Percentiles rank a stretch among this genome's conserved stretches.
Evolutionary conservation across 345 rosid genomes (phyloP).

Genomic region (Triadica sebifera): DNA sequence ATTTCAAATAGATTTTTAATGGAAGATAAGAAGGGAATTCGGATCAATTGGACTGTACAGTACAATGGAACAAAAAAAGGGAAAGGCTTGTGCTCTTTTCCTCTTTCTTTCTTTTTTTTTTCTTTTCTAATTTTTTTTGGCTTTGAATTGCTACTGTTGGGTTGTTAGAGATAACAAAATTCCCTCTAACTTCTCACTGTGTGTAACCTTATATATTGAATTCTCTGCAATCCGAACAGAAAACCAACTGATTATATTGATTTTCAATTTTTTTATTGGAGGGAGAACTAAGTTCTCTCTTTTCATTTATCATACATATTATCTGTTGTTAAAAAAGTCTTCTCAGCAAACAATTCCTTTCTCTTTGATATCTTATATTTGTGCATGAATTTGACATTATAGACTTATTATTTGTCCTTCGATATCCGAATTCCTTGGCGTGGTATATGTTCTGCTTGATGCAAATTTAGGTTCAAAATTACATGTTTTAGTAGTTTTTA

Average conservation of each 20-base stretch:
- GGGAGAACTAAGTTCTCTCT: slow-evolving; percentile 37
- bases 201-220: slow-evolving; percentile 28
- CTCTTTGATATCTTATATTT: neutral
- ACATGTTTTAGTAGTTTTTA: neutral
- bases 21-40: slow-evolving; percentile 29
- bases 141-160: slow-evolving; percentile 20
- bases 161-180: slow-evolving; percentile 39
- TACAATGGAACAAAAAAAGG: slow-evolving; percentile 22
- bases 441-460: too few species aligned
- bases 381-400: slow-evolving; percentile 6
- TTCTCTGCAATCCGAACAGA: slow-evolving; percentile 24
- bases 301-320: neutral
- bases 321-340: too few species aligned
- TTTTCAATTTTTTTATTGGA: slow-evolving; percentile 13
- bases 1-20: slow-evolving; percentile 24
- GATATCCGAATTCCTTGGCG: too few species aligned
- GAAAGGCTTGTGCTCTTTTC: slow-evolving; percentile 24
- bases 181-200: slow-evolving; percentile 37
- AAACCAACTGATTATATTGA: slow-evolving; percentile 23
- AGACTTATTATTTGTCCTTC: neutral
- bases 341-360: neutral
- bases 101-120: slow-evolving; percentile 19
- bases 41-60: slow-evolving; percentile 53
- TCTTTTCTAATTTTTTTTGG: slow-evolving; percentile 27
- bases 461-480: neutral